Evolutionary conservation across 2,329 filamentous ascomycete species (phyloP).

Genomic region (Didymella sp.): DNA sequence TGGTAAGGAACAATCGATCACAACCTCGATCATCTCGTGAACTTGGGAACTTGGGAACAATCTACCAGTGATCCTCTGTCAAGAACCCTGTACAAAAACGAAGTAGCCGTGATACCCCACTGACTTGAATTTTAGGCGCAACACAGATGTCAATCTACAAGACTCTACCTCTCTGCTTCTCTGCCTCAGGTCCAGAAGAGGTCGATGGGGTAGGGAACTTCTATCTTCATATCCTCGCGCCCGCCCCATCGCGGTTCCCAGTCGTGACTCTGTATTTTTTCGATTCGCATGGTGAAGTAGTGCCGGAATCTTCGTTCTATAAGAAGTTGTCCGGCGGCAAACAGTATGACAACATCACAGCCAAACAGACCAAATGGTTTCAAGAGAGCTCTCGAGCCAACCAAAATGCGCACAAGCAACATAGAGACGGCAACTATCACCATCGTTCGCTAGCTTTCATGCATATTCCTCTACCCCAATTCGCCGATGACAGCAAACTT

Average conservation of each 20-base stretch:
- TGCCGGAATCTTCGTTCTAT: too few relatives aligned
- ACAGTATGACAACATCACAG: conserved; percentile 87
- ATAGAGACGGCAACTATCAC: conserved; percentile 80
- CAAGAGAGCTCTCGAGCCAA: conserved; percentile 74
- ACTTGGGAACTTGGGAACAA: neutral
- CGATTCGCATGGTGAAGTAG: conserved; percentile 88
- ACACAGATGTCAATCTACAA: conserved; percentile 28
- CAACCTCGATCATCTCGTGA: too few relatives aligned
- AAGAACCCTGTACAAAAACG: too few relatives aligned
- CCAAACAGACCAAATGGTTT: conserved; percentile 92
- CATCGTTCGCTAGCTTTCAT: conserved; percentile 95
- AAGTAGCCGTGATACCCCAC: too few relatives aligned
- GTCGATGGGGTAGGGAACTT: conserved; percentile 95
- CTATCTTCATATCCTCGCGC: conserved; percentile 82
- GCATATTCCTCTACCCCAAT: conserved; percentile 92
- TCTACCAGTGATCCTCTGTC: too few relatives aligned
- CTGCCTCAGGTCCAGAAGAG: conserved; percentile 77
- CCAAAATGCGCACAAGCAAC: conserved; percentile 59
- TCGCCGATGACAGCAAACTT: conserved; percentile 64
- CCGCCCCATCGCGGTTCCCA: conserved; percentile 49
- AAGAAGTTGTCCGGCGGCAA: conserved; percentile 79
- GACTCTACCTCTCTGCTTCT: conserved; percentile 78
- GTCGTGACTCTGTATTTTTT: conserved; percentile 78
- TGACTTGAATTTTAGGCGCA: conserved; percentile 21
- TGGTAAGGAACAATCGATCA: too few relatives aligned